Evolutionary conservation across 345 rosid genomes (phyloP).

Genomic region (Microthlaspi erraticum): DNA sequence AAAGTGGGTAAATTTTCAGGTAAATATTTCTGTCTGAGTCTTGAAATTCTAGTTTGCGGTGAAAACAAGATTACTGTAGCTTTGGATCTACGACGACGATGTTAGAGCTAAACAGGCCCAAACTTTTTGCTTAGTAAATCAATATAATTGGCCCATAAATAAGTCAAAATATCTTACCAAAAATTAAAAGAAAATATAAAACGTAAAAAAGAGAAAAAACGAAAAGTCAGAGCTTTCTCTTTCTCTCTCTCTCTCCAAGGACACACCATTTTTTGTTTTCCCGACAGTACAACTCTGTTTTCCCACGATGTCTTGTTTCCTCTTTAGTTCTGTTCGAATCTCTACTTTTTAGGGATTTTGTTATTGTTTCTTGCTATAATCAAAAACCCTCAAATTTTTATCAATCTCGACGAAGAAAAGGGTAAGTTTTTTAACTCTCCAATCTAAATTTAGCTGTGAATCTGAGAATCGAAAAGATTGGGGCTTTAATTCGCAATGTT

Average conservation of each 20-base stretch:
- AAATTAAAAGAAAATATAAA: not conserved
- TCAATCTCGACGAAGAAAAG: not conserved
- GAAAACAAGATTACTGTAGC: not conserved
- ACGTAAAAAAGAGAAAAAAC: not conserved
- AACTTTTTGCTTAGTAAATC: not conserved
- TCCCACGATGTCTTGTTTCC: constrained; percentile 24
- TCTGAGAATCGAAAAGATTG: not conserved
- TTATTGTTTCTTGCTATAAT: not conserved
- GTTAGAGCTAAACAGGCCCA: constrained; percentile 15
- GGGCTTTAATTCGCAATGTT: not conserved
- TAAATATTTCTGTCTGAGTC: not conserved
- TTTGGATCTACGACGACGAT: not conserved
- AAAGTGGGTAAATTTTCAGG: too few relatives aligned
- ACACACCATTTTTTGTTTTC: not conserved
- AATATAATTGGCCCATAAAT: constrained; percentile 14
- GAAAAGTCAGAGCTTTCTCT: constrained; percentile 11
- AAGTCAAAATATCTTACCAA: not conserved
- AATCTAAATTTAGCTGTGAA: not conserved
- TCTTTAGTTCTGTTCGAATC: constrained; percentile 32
- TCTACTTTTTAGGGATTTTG: constrained; percentile 35
- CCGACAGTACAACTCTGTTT: constrained; percentile 23
- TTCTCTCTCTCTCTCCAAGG: constrained; percentile 4
- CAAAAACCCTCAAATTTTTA: not conserved
- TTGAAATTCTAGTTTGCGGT: not conserved
- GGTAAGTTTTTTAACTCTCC: constrained; percentile 5